Base-by-base conservation (phyloP, 2,329 filamentous ascomycete species). In the Diaporthe eres region DNA sequence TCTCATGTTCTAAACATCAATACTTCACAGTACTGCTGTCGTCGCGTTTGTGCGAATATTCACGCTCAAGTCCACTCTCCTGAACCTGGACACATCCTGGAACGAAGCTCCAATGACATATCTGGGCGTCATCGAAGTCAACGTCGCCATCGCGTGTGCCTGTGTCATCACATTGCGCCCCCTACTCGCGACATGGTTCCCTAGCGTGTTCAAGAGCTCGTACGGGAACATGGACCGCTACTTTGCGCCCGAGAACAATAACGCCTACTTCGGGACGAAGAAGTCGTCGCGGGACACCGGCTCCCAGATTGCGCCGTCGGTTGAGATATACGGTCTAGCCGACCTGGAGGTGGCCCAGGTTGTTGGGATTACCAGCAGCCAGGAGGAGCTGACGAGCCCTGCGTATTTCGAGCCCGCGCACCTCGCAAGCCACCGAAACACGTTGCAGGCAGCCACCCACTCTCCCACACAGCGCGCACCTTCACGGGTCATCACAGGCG, bases 41-140 rank as follows among this genome's bases (percentile, higher is more conserved):
- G 80, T 81, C 60, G 81, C 81, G 12, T 78, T 80, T 51, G 78
- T 82, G 19, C 81, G 82, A 34, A 78, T 84, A n/a, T 79, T 80
- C 39, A 81, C 81, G 4, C 79, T 84, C 25, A 78, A 77, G 58
- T 61, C 61, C 13, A 79, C 80, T 13, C 77, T 77, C 28, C 75
- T 74, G 3, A 79, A 78, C 6, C 22, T 76, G 6, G 80, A 82
- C 75, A 77, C 78, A 1, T 79, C 81, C 39, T 83, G 82, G 81
- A 81, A 82, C 71, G 82, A 82, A 42, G 79, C 81, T 2, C 78
- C 80, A 10, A 80, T 82, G 0, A 80, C 82, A 1, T 82, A 81
- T 60, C 82, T 81, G 79, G 81, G 81, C 15, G 79, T 81, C 61
- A 80, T 81, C 42, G 82, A 83, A 74, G 77, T 82, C 72, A 81